Base-by-base conservation (phyloP, 148 eudicot genomes). In the Drosera capensis region DNA sequence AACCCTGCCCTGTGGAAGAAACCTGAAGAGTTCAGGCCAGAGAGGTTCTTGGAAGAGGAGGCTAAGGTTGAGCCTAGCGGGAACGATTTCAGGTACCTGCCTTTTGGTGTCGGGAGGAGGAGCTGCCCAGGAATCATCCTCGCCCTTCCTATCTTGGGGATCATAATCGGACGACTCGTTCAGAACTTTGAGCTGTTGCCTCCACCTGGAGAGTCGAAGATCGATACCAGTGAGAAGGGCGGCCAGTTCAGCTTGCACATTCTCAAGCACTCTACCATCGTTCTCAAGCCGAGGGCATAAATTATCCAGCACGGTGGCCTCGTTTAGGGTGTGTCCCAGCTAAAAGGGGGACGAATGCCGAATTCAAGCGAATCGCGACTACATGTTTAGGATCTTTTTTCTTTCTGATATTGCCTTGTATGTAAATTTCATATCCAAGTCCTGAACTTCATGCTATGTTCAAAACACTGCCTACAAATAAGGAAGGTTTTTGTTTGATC, bases 161-260 rank as follows among this genome's bases (percentile, higher is more conserved):
- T 80, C 12, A 57, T 62, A 3, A 24, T 80, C 2, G 80, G 52
- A 0, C 59, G 57, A 7, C 45, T 80, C 63, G 83, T 77, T 37
- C 21, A 20, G 48, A 66, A 55, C 43, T 80, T 80, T 42, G 73
- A 76, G 50, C 49, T 80, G 63, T 3, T 11, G 43, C 60, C 71
- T 14, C 75, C 80, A 8, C 46, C 49, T 3, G 83, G 80, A 0
- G 35, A 40, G 60, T 49, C 26, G 7, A 73, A 62, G 75, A 35
- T 77, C 35, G 84, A 77, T 54, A 56, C 57, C 29, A 60, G 56
- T 25, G 79, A 77, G 57, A 57, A 74, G 51, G 81, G 85, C 5
- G 92, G 92, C 30, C 92, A 81, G 21, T 81, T 81, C 46, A 77
- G 85, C 54, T 49, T 81, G 59, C 79, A 77, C 47, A 77, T 81